These are phyloP conservation scores for Hysterium pulicare DNA, from an alignment of 2,329 filamentous ascomycete species.

Conservation along the genomic window DNA sequence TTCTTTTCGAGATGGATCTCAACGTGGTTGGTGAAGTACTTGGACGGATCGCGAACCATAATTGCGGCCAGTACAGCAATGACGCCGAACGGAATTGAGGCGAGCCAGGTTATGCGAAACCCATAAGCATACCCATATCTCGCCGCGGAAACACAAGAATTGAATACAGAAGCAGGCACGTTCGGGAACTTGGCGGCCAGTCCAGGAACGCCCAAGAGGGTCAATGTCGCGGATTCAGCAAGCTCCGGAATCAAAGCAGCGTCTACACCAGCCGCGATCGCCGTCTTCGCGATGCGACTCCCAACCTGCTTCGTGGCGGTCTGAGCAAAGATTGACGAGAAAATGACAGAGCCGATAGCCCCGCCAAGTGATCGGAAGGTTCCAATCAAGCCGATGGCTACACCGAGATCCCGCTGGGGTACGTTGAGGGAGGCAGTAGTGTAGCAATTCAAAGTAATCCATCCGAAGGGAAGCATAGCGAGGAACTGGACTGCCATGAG, in stretches of 20 bases:
- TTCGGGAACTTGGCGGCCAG: constrained; percentile 13
- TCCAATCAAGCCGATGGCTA: constrained; percentile 19
- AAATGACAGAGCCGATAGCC: constrained; percentile 18
- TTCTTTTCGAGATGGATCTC: constrained; percentile 29
- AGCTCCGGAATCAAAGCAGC: constrained; percentile 15
- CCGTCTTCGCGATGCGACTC: constrained; percentile 23
- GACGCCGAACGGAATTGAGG: constrained; percentile 24
- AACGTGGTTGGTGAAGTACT: constrained; percentile 30
- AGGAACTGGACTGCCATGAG: constrained; percentile 20
- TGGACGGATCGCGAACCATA: constrained; percentile 25
- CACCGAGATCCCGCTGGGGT: constrained; percentile 17
- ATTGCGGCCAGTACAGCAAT: constrained; percentile 15
- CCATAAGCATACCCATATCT: constrained; percentile 28
- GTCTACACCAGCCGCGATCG: constrained; percentile 22
- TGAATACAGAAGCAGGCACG: constrained; percentile 9
- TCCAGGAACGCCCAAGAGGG: constrained; percentile 27
- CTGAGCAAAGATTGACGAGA: constrained; percentile 17
- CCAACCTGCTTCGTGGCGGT: constrained; percentile 25
- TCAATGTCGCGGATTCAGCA: constrained; percentile 28
- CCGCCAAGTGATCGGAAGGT: constrained; percentile 19
- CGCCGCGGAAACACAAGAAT: constrained; percentile 19
- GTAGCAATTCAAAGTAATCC: constrained; percentile 19
- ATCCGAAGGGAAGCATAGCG: constrained; percentile 22
- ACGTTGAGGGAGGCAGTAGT: constrained; percentile 17
- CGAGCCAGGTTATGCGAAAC: constrained; percentile 22